Evolutionary conservation across 208 protist species (phyloP).

Genomic region (Leishmania mexicana): DNA sequence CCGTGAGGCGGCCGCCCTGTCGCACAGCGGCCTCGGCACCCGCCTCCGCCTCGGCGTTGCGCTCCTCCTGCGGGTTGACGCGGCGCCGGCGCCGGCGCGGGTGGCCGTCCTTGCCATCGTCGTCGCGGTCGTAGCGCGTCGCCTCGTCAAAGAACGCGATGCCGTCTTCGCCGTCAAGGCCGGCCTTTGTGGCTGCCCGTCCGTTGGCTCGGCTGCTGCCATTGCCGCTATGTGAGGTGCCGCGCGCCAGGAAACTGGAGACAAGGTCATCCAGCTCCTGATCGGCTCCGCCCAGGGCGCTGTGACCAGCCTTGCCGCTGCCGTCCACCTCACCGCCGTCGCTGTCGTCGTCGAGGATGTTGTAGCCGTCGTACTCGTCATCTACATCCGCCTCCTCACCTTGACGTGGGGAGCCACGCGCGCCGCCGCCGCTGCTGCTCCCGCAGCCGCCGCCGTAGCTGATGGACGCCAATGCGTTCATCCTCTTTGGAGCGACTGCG

Average conservation of each 20-base stretch:
- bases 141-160: slow-evolving; percentile 61
- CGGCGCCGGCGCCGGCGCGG: slow-evolving; percentile 7
- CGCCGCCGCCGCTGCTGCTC: not conserved
- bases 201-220: not conserved
- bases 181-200: not conserved
- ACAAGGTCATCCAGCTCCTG: slow-evolving; percentile 54
- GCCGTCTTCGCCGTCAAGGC: slow-evolving; percentile 33
- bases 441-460: slow-evolving; percentile 9
- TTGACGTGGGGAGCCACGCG: not conserved
- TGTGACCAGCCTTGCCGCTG: slow-evolving; percentile 4
- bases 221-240: slow-evolving; percentile 7
- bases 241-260: slow-evolving; percentile 42
- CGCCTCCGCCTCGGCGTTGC: slow-evolving; percentile 38
- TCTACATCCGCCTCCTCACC: slow-evolving; percentile 16
- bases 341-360: slow-evolving; percentile 68
- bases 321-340: slow-evolving; percentile 31
- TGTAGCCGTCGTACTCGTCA: slow-evolving; percentile 49
- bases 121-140: slow-evolving; percentile 13
- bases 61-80: slow-evolving; percentile 31
- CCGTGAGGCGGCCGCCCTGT: slow-evolving; percentile 51
- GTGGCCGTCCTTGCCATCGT: slow-evolving; percentile 22
- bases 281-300: slow-evolving; percentile 20
- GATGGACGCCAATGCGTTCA: slow-evolving; percentile 34
- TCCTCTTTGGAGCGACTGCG: slow-evolving; percentile 5
- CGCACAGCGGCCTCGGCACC: slow-evolving; percentile 47